phyloP scores from a whole-genome alignment of 2,329 filamentous ascomycete species.

The Drechmeria coniospora region DNA sequence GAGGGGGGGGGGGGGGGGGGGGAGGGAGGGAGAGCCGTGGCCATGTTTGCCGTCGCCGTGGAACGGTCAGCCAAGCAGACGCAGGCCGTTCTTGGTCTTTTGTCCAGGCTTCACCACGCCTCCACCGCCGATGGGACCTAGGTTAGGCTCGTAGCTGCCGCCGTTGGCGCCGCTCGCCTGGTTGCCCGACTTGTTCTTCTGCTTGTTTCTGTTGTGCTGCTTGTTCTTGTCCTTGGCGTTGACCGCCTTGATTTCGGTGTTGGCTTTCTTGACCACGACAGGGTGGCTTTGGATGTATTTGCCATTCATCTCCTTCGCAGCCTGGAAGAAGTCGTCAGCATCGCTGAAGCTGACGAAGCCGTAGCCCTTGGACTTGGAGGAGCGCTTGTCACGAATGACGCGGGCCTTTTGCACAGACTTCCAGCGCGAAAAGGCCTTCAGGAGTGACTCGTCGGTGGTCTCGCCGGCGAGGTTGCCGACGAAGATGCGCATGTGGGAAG shows the following conservation, averaged over 20 bases:
- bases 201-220: slow-evolving; percentile 22
- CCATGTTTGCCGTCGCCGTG: neutral
- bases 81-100: slow-evolving; percentile 52
- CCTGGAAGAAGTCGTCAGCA: slow-evolving; percentile 90
- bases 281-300: slow-evolving; percentile 99
- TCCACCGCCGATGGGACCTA: slow-evolving; percentile 32
- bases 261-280: slow-evolving; percentile 72
- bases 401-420: slow-evolving; percentile 80
- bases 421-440: slow-evolving; percentile 88
- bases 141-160: slow-evolving; percentile 30
- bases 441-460: slow-evolving; percentile 86
- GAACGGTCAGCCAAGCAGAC: slow-evolving; percentile 36
- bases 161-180: slow-evolving; percentile 14
- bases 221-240: slow-evolving; percentile 40
- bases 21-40: no score
- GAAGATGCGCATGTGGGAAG: slow-evolving; percentile 83
- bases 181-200: slow-evolving; percentile 14
- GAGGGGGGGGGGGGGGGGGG: no score
- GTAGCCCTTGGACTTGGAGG: slow-evolving; percentile 89
- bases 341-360: slow-evolving; percentile 94
- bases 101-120: slow-evolving; percentile 47
- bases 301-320: slow-evolving; percentile 94
- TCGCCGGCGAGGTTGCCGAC: slow-evolving; percentile 95
- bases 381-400: slow-evolving; percentile 88
- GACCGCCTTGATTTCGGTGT: slow-evolving; percentile 74